Conservation (phyloP, 1,284 basidiomycete genomes). For the Cryptococcus hybrid region DNA sequence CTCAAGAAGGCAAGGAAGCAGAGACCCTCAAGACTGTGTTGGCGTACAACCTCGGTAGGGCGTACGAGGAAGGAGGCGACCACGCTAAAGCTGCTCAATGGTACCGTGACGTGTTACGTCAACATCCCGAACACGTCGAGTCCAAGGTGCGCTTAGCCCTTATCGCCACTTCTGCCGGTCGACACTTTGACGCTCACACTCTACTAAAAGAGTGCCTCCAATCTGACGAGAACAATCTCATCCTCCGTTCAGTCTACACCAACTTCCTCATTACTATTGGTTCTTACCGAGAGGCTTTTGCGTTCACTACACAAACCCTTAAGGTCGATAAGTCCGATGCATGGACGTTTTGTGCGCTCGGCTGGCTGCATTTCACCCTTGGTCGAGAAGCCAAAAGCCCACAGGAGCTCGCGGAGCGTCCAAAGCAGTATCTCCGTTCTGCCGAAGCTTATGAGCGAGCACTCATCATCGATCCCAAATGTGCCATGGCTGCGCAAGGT, state of each 20-base stretch:
- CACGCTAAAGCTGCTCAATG: slow-evolving; percentile 70
- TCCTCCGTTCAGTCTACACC: slow-evolving; percentile 69
- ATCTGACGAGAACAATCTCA: slow-evolving; percentile 42
- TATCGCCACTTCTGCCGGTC: slow-evolving; percentile 66
- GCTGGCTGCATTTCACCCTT: slow-evolving; percentile 77
- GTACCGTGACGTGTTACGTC: slow-evolving; percentile 74
- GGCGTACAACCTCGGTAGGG: slow-evolving; percentile 82
- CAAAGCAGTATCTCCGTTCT: slow-evolving; percentile 70
- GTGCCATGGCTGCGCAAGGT: slow-evolving; percentile 88
- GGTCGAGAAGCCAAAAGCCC: slow-evolving; percentile 60
- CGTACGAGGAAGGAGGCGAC: slow-evolving; percentile 79
- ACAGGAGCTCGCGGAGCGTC: slow-evolving; percentile 65
- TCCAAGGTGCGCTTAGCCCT: slow-evolving; percentile 87
- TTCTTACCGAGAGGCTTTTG: slow-evolving; percentile 65
- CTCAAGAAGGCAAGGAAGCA: slow-evolving; percentile 55
- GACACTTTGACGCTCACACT: slow-evolving; percentile 75
- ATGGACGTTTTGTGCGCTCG: slow-evolving; percentile 86
- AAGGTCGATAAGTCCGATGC: slow-evolving; percentile 79
- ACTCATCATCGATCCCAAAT: slow-evolving; percentile 71
- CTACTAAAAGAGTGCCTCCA: slow-evolving; percentile 75
- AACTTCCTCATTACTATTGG: slow-evolving; percentile 69
- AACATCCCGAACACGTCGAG: slow-evolving; percentile 91
- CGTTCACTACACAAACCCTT: slow-evolving; percentile 80
- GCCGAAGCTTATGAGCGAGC: slow-evolving; percentile 91
- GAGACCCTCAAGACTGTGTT: slow-evolving; percentile 68